Base-by-base conservation (phyloP, 2,329 filamentous ascomycete species). In the Nemania sp. region DNA sequence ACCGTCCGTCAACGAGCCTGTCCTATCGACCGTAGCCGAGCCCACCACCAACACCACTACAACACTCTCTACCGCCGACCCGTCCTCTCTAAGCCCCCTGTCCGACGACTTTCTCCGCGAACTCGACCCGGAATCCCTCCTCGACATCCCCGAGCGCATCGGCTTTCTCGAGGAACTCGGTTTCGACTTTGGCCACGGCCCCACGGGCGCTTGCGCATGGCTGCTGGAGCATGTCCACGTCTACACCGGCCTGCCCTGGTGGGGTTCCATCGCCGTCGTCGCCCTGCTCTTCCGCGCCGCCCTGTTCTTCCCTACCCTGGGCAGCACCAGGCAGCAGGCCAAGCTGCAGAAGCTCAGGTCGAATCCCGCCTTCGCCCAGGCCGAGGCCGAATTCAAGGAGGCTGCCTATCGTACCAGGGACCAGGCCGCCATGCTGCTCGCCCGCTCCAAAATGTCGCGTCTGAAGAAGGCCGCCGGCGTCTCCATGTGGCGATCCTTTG, bases 111-210 rank as follows among this genome's bases (percentile, higher is more conserved):
- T 65, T 11, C 53, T 62, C 12, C 42, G 51, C 49, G 54, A 51
- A 18, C 37, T 63, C 37, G 57, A 61, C 35, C 18, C 54, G 7
- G 25, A 50, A 2, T 53, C 60, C n/a, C 76, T 85, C 56, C 80
- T 87, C 62, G 77, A 83, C 63, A 84, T 92, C 64, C 86, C 90
- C 37, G 90, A 94, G 71, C 81, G 86, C 52, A 85, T 96, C 60
- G 95, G 95, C 64, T 97, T 93, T 71, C 80, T 99, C 60, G 86
- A 90, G 68, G 83, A 86, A 6, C 80, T 98, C 11, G 95, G 95
- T 3, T 79, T 99, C 20, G 91, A 98, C 69, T 98, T 89, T 71
- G 92, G 94, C 72, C 93, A 81, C 79, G 94, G 94, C 15, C 86
- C 90, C 5, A 91, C 92, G 0, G 78, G 87, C 3, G 67, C 86